Percentiles rank a stretch among this genome's conserved stretches.
Evolutionary conservation across 345 rosid genomes (phyloP).

Genomic region (Syzygium aqueum): DNA sequence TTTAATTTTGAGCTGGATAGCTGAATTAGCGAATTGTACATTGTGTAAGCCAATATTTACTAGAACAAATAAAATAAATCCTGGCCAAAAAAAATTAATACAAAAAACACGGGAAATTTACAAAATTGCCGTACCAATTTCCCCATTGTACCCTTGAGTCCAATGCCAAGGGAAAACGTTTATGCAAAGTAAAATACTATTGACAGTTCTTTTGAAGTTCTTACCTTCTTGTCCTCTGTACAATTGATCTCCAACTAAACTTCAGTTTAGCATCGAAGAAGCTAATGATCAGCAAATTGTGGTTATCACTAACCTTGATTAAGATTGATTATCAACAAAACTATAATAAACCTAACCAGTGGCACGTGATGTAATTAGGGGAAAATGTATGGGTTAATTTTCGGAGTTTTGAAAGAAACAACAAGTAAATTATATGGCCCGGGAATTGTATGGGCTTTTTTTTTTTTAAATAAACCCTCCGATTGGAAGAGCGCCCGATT

Average conservation of each 20-base stretch:
- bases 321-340: not conserved
- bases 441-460: not conserved
- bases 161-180: not conserved
- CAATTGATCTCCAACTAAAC: not conserved
- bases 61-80: not conserved
- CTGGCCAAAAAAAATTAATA: not conserved
- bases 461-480: not conserved
- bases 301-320: not conserved
- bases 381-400: not conserved
- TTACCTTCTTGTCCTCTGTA: not conserved
- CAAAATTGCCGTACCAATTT: not conserved
- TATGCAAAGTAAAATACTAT: not conserved
- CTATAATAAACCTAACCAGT: not conserved
- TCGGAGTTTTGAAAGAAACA: not conserved
- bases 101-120: not conserved
- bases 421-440: not conserved
- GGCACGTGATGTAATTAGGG: not conserved
- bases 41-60: not conserved
- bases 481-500: not conserved
- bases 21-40: not conserved
- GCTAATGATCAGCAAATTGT: not conserved
- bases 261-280: not conserved
- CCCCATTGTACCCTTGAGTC: not conserved
- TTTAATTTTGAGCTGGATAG: not conserved
- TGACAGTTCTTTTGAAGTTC: not conserved